Evolutionary conservation across 208 protist species (phyloP).

Genomic region (Wallacemonas sp.): DNA sequence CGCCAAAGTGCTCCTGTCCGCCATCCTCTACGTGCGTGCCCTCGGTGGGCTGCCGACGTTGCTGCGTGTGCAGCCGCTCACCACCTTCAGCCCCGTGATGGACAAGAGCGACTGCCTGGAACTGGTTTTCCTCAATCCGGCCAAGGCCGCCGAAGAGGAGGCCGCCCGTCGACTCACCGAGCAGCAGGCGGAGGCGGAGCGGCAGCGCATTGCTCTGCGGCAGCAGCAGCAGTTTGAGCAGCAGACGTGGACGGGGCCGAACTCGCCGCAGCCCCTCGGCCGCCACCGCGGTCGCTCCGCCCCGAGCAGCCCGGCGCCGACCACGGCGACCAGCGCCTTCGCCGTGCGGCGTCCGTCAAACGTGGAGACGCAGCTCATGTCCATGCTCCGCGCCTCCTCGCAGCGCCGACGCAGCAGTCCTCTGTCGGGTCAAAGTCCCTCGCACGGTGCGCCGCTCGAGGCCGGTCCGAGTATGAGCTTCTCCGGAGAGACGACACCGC

Average conservation of each 20-base stretch:
- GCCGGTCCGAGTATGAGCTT: background rate
- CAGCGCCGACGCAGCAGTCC: constrained; percentile 15
- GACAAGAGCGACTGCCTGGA: constrained; percentile 87
- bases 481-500: background rate
- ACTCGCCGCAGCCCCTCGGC: background rate
- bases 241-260: background rate
- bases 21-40: constrained; percentile 73
- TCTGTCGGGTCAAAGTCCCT: background rate
- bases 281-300: constrained; percentile 2
- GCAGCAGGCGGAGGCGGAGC: constrained; percentile 32
- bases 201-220: background rate
- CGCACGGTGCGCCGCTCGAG: background rate
- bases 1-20: constrained; percentile 69
- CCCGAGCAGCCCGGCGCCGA: background rate
- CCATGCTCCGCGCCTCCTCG: background rate
- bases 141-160: constrained; percentile 12
- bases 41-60: constrained; percentile 83
- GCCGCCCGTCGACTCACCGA: background rate
- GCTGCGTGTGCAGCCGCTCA: constrained; percentile 65
- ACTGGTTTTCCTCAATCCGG: constrained; percentile 72
- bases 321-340: background rate
- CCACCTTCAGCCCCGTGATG: constrained; percentile 54
- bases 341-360: constrained; percentile 1
- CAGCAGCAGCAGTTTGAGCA: constrained; percentile 11
- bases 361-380: constrained; percentile 11